Percentiles rank a stretch among this genome's conserved stretches.
Conservation (phyloP, 1,284 basidiomycete genomes). For the Naganishia sp. region DNA sequence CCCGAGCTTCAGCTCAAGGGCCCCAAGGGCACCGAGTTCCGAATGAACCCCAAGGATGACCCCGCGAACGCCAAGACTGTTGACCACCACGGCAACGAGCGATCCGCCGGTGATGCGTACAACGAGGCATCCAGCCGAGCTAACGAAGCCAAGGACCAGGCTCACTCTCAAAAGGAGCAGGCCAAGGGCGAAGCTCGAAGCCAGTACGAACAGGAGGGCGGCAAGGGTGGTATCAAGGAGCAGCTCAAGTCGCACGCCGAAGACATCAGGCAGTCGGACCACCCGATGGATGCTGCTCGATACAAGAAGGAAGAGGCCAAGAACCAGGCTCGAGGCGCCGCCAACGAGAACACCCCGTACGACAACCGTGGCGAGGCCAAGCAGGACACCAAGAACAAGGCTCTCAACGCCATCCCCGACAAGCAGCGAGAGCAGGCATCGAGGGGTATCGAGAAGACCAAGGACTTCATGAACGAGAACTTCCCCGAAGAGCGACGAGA, state of each 20-base stretch:
- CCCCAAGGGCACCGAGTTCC: conserved; percentile 51
- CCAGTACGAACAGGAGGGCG: conserved; percentile 43
- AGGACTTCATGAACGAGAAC: conserved; percentile 74
- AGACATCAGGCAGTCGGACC: conserved; percentile 49
- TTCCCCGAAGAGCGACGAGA: conserved; percentile 85
- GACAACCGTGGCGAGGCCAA: conserved; percentile 62
- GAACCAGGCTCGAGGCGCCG: conserved; percentile 51
- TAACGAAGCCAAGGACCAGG: conserved; percentile 44
- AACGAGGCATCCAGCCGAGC: conserved; percentile 49
- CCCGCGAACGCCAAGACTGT: conserved; percentile 47
- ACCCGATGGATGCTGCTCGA: conserved; percentile 52
- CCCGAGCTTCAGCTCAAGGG: conserved; percentile 51
- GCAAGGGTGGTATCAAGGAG: conserved; percentile 43
- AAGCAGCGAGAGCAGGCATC: conserved; percentile 42
- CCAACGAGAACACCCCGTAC: conserved; percentile 33
- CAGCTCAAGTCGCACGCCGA: conserved; percentile 43
- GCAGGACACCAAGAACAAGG: conserved; percentile 64
- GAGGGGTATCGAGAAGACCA: conserved; percentile 56
- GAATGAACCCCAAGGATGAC: conserved; percentile 55
- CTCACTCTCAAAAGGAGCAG: conserved; percentile 41
- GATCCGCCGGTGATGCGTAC: conserved; percentile 49
- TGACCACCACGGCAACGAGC: conserved; percentile 49
- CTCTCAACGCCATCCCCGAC: conserved; percentile 56
- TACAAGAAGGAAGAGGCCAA: conserved; percentile 58
- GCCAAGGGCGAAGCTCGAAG: conserved; percentile 45